phyloP scores from a whole-genome alignment of 768 basidiomycete species.

The Exidia glandulosa region DNA sequence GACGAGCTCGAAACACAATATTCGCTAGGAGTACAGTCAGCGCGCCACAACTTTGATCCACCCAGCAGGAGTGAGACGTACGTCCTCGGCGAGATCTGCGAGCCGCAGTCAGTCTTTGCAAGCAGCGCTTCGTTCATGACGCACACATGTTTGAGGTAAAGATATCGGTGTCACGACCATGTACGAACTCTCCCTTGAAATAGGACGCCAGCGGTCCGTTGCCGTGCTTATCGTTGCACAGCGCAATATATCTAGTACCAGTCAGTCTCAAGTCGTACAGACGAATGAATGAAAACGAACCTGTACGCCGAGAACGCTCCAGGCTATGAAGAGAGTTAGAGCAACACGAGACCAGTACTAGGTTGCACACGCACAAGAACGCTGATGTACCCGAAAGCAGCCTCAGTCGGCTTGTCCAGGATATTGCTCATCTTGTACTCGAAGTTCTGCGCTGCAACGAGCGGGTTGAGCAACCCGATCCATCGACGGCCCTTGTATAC shows the following conservation, averaged over 20 bases:
- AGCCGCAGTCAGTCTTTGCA: background rate
- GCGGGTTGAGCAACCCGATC: conserved; percentile 69
- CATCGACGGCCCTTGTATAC: conserved; percentile 86
- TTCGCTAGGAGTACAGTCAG: conserved; percentile 41
- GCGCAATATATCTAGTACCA: conserved; percentile 71
- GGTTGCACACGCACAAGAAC: conserved; percentile 60
- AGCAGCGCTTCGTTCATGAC: conserved; percentile 14
- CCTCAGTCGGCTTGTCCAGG: conserved; percentile 81
- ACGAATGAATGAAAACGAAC: conserved; percentile 22
- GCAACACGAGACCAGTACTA: background rate
- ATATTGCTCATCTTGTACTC: conserved; percentile 91
- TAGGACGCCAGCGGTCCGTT: conserved; percentile 88
- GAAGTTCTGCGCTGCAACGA: conserved; percentile 92
- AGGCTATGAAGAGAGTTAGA: conserved; percentile 35
- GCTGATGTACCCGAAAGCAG: conserved; percentile 91
- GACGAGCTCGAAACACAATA: conserved; percentile 70
- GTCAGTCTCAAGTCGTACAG: conserved; percentile 19
- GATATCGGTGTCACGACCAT: conserved; percentile 78
- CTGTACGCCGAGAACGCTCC: conserved; percentile 90
- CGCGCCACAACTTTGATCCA: background rate
- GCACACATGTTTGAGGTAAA: conserved; percentile 95
- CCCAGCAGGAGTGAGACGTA: conserved; percentile 20
- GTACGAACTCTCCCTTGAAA: conserved; percentile 88
- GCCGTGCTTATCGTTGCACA: conserved; percentile 76
- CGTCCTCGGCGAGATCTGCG: conserved; percentile 82